A percentile compares a stretch with the other conserved stretches of the same genome.
These are phyloP conservation scores for Hepatocystis sp. DNA, from an alignment of 169 alveolate genomes.

Conservation along the genomic window DNA sequence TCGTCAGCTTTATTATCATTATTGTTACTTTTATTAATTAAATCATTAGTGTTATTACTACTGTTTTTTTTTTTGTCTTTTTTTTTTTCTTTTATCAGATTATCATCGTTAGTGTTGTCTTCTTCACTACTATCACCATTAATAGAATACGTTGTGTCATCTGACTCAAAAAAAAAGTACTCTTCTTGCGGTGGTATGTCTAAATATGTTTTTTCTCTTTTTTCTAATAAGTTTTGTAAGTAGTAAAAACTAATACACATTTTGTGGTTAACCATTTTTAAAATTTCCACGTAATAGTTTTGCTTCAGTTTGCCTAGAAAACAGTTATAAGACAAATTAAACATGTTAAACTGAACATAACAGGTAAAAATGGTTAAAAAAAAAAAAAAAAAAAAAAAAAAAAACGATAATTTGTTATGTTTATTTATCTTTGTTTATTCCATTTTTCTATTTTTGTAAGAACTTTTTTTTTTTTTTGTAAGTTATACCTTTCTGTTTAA, in stretches of 20 bases:
- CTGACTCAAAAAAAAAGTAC: constrained; percentile 20
- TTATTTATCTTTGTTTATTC: background rate
- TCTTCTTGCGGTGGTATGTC: background rate
- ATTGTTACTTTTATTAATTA: no score
- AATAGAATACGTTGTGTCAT: constrained; percentile 11
- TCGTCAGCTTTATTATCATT: background rate
- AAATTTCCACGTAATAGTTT: constrained; percentile 29
- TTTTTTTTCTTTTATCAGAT: constrained; percentile 3
- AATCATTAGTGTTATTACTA: no score
- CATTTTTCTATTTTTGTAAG: constrained; percentile 2
- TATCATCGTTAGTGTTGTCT: background rate
- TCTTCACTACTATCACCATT: constrained; percentile 12
- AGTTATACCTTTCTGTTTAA: constrained; percentile 31
- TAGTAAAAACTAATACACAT: constrained; percentile 42
- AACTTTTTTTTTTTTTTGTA: constrained; percentile 1
- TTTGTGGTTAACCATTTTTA: constrained; percentile 73
- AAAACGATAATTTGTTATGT: background rate
- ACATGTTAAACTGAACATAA: background rate
- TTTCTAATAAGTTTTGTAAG: background rate
- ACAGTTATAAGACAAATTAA: background rate
- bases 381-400: background rate
- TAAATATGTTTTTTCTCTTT: background rate
- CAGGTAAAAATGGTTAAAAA: background rate
- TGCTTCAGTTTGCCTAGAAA: constrained; percentile 57
- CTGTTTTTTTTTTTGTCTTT: constrained; percentile 4